Base-by-base conservation (phyloP, 352 stramenopile genomes). In the Globisporangium sylvaticum region DNA sequence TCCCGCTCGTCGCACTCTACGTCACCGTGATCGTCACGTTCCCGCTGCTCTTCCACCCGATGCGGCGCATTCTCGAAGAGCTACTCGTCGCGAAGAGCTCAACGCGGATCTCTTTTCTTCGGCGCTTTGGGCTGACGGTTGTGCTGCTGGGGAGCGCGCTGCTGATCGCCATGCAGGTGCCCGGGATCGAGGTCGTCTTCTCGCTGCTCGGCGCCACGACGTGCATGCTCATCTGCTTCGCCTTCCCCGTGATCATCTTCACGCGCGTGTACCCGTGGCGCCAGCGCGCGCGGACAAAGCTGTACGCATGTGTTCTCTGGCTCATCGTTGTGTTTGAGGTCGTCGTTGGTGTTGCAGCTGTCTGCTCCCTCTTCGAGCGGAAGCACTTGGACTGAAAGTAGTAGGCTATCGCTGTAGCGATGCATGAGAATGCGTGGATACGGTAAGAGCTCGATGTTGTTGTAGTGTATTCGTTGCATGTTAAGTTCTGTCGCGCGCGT, bases 171-270 rank as follows among this genome's bases (percentile, higher is more conserved):
- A 70, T 80, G n/a, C 74, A 62, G 18, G 73, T 83, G 25, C 78
- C 76, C 1, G 78, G 76, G 4, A 79, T 92, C 44, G 74, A 92
- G 65, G 76, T 90, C 14, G 76, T 90, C 8, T 92, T 92, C 29
- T 82, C 77, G 4, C 75, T 91, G 64, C 86, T 80, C 27, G 84
- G 84, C 15, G 84, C 81, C 24, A 90, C 71, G 56, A 89, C 75
- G 46, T 90, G 80, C 61, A 78, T 90, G 46, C 76, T 91, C 68
- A 90, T 91, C 64, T 88, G 82, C 71, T 88, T 90, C 58, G 78
- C 84, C n/a, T 90, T 92, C 59, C 84, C 84, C 12, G 76, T 81
- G 14, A 68, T 88, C 46, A 80, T 89, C 57, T 92, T 84, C 69
- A 72, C 80, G 44, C 74, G 66, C 20, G 55, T 91, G n/a, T 89